A percentile compares a stretch with the other conserved stretches of the same genome.
phyloP scores from a whole-genome alignment of 1,139 yeast genomes.

The Magnusiomyces clavatus region DNA sequence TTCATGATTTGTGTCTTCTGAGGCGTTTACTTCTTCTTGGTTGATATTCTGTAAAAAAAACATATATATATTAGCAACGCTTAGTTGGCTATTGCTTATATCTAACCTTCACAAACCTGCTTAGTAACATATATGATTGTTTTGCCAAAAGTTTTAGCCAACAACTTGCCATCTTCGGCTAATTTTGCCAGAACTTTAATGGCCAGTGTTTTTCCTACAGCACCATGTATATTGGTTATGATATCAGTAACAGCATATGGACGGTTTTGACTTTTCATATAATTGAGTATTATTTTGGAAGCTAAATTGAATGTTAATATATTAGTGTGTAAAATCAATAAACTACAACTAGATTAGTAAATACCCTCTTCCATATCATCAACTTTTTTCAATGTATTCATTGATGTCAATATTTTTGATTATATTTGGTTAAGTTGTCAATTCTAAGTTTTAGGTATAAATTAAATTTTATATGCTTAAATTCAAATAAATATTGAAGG shows the following conservation, averaged over 20 bases:
- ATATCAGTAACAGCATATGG: slow-evolving; percentile 37
- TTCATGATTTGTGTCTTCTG: slow-evolving; percentile 16
- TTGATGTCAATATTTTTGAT: not conserved
- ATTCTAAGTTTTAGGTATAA: not conserved
- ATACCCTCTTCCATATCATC: slow-evolving; percentile 14
- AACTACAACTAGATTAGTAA: not conserved
- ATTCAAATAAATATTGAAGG: not conserved
- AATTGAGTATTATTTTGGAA: slow-evolving; percentile 22
- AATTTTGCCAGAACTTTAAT: slow-evolving; percentile 28
- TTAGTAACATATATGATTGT: slow-evolving; percentile 31
- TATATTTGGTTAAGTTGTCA: not conserved
- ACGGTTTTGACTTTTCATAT: slow-evolving; percentile 34
- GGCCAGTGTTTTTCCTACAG: slow-evolving; percentile 27
- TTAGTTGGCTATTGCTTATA: not conserved
- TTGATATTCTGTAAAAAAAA: slow-evolving; percentile 4
- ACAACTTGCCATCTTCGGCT: slow-evolving; percentile 24
- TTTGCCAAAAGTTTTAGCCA: slow-evolving; percentile 33
- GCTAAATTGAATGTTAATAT: slow-evolving; percentile 4
- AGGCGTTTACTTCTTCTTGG: slow-evolving; percentile 7
- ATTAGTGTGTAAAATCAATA: not conserved
- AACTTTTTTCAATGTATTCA: slow-evolving; percentile 4
- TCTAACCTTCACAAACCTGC: slow-evolving; percentile 16
- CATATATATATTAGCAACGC: not conserved
- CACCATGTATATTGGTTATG: slow-evolving; percentile 33
- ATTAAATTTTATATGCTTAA: not conserved